These are phyloP conservation scores for Leucocoprinus sp. DNA, from an alignment of 768 basidiomycete genomes.

Conservation along the genomic window DNA sequence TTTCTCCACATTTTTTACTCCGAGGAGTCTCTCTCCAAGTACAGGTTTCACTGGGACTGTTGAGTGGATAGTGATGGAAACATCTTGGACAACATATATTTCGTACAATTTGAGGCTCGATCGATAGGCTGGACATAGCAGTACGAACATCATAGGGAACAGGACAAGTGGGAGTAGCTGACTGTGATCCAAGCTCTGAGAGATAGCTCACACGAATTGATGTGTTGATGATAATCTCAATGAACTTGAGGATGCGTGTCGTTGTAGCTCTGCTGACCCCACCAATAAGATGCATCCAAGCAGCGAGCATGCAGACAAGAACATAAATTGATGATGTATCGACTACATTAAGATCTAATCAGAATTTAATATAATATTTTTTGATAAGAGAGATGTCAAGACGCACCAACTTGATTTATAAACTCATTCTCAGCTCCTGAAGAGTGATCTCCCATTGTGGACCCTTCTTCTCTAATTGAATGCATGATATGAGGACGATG, in stretches of 20 bases:
- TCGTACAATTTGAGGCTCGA: too few relatives aligned
- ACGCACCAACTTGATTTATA: too few relatives aligned
- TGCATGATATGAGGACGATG: too few relatives aligned
- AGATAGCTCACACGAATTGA: background rate
- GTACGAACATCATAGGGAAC: slow-evolving; percentile 12
- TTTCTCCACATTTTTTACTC: slow-evolving; percentile 12
- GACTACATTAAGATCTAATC: too few relatives aligned
- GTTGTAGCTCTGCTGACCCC: slow-evolving; percentile 16
- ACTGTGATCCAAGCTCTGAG: background rate
- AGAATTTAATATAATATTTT: too few relatives aligned
- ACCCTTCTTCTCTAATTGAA: too few relatives aligned
- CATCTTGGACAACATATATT: slow-evolving; percentile 17
- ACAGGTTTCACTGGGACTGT: slow-evolving; percentile 1
- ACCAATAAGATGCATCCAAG: slow-evolving; percentile 13
- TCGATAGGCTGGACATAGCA: slow-evolving; percentile 9
- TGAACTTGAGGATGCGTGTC: slow-evolving; percentile 8
- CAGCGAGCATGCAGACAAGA: background rate
- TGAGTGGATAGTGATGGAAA: background rate
- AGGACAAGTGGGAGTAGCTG: background rate
- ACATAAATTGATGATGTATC: too few relatives aligned
- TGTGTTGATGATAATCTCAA: background rate
- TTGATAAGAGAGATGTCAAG: too few relatives aligned
- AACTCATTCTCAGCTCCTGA: too few relatives aligned
- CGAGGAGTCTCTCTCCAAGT: slow-evolving; percentile 7
- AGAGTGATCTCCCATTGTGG: too few relatives aligned